Evolutionary conservation across 345 rosid genomes (phyloP).

Genomic region (Erysimum cheiranthoides): DNA sequence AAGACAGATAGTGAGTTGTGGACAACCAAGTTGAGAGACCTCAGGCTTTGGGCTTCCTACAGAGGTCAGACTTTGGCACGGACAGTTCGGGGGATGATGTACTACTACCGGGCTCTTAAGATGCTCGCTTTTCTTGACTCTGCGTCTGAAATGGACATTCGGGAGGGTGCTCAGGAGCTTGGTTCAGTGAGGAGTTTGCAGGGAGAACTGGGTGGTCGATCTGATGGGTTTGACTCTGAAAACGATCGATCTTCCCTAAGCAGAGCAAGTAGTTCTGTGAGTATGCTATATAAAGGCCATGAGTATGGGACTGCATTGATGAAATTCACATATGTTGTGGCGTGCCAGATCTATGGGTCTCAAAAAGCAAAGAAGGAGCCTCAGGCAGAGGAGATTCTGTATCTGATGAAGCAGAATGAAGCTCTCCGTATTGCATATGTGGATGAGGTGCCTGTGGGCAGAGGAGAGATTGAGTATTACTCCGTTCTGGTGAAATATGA

Average conservation of each 20-base stretch:
- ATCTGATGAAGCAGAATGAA: slow-evolving; percentile 74
- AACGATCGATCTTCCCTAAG: slow-evolving; percentile 53
- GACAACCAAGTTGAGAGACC: slow-evolving; percentile 80
- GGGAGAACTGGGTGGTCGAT: slow-evolving; percentile 49
- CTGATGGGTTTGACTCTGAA: slow-evolving; percentile 47
- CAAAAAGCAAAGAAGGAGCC: slow-evolving; percentile 71
- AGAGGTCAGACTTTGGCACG: slow-evolving; percentile 97
- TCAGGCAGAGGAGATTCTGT: slow-evolving; percentile 81
- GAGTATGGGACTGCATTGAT: slow-evolving; percentile 79
- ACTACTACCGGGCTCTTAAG: slow-evolving; percentile 92
- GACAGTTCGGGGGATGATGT: slow-evolving; percentile 99
- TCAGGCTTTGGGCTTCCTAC: slow-evolving; percentile 97
- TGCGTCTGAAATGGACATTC: slow-evolving; percentile 94
- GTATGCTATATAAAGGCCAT: slow-evolving; percentile 77
- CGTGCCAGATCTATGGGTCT: slow-evolving; percentile 85
- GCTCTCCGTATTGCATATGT: slow-evolving; percentile 95
- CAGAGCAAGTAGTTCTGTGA: slow-evolving; percentile 64
- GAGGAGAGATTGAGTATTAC: slow-evolving; percentile 65
- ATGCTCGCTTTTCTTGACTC: slow-evolving; percentile 97
- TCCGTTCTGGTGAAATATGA: slow-evolving; percentile 89
- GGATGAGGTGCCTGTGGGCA: slow-evolving; percentile 68
- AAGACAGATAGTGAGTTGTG: slow-evolving; percentile 69
- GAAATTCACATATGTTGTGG: slow-evolving; percentile 87
- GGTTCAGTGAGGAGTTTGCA: slow-evolving; percentile 61
- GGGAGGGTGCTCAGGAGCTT: slow-evolving; percentile 78